These are phyloP conservation scores for Tylopilus balloui DNA, from an alignment of 768 basidiomycete genomes.

Conservation along the genomic window DNA sequence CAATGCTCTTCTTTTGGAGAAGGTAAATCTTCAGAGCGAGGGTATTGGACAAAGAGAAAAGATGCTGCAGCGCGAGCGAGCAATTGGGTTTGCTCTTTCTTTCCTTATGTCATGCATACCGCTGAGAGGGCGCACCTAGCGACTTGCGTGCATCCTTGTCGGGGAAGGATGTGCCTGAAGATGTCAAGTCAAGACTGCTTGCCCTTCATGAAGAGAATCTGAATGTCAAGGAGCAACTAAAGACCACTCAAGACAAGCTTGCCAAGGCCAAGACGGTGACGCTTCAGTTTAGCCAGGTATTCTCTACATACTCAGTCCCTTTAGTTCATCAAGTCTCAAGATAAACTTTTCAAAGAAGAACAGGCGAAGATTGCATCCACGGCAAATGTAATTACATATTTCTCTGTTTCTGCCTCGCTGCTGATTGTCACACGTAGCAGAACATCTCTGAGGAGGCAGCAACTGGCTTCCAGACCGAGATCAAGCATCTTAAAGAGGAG, in stretches of 20 bases:
- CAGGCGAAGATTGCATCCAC: constrained; percentile 52
- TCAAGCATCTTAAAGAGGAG: constrained; percentile 64
- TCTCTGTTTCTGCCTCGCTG: background rate
- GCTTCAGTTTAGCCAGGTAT: background rate
- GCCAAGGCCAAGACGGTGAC: constrained; percentile 70
- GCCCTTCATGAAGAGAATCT: constrained; percentile 76
- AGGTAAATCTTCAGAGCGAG: constrained; percentile 84
- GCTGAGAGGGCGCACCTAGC: constrained; percentile 35
- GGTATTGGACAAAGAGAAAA: constrained; percentile 86
- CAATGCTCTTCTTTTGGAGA: constrained; percentile 81
- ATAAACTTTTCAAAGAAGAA: constrained; percentile 82
- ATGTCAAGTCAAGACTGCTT: constrained; percentile 70
- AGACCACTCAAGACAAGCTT: constrained; percentile 71
- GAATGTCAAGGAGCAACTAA: constrained; percentile 63
- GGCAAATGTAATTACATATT: constrained; percentile 38
- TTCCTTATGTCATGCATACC: background rate
- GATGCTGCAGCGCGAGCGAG: constrained; percentile 81
- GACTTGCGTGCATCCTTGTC: constrained; percentile 74
- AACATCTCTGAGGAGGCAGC: constrained; percentile 72
- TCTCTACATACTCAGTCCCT: constrained; percentile 1
- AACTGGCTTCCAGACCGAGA: constrained; percentile 57
- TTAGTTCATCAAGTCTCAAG: constrained; percentile 90
- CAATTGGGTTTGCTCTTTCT: constrained; percentile 59
- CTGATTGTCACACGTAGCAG: constrained; percentile 23
- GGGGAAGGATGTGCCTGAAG: constrained; percentile 78